Base-by-base conservation (phyloP, 75 land plant species). In the Selaginella moellendorffii region DNA sequence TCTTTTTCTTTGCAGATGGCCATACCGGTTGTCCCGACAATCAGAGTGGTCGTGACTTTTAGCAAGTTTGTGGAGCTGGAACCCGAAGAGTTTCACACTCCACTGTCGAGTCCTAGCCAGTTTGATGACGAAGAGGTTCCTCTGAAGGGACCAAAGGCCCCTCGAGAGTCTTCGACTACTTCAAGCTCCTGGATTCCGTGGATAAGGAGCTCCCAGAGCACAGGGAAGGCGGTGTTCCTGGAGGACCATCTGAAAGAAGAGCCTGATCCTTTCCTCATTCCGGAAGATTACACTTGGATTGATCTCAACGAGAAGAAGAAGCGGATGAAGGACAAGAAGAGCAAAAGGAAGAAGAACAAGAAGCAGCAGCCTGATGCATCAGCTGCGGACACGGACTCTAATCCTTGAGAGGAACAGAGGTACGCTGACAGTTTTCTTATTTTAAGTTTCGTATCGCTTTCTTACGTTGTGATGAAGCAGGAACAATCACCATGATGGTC, bases 21-120 rank as follows among this genome's bases (percentile, higher is more conserved):
- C 1, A 83, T 85, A 61, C 88, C 88, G 21, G 86, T 85, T 5
- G 80, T 85, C 54, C 88, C 88, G 0, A 85, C 88, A 0, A 83
- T 85, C 31, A 67, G 79, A 61, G 88, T 83, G 28, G 26, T 85
- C 24, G 80, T 85, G 9, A 85, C 88, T 0, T 83, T 85, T 36
- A 80, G 85, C 29, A 83, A 80, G 69, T 85, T 83, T 59, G 83
- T 83, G 75, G 86, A 85, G 54, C 71, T 85, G 26, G 65, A 61
- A 21, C 69, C 81, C 24, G 75, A 73, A 52, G 52, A 68, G 65
- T 79, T 79, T 31, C 63, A 31, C 0, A 79, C 81, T 29, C 81
- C 81, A 21, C 75, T 63, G 24, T 63, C 79, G 52, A 79, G 75
- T 54, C 81, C 81, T 12, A 29, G 61, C 9, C 52, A 68, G 20